Base-by-base conservation (phyloP, 1,139 yeast species). In the Scheffersomyces illinoinensis region DNA sequence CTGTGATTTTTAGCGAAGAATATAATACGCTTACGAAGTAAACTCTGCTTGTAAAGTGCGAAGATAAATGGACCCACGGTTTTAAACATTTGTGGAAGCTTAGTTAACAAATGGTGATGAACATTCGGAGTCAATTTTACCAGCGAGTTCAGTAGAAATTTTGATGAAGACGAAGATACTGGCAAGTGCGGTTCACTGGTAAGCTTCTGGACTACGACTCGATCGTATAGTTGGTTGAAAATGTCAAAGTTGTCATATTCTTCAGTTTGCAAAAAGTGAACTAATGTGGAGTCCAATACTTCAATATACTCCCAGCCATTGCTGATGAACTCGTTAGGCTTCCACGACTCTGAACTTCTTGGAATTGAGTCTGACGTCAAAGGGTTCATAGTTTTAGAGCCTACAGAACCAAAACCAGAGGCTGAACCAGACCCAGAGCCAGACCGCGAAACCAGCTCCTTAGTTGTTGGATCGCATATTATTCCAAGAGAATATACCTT, bases 31-130 rank as follows among this genome's bases (percentile, higher is more conserved):
- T 87, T 84, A 21, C 96, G 77, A 43, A 90, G 70, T 47, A 93
- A 71, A 5, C 89, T 84, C 48, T 87, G 81, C 70, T 89, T 90
- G 88, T 91, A 91, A 5, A 90, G 71, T 26, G 84, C 84, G 67
- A 90, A 91, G 2, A 90, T 77, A 54, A 90, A 74, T 0, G 97
- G 96, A 0, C 97, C 97, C 59, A 90, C 76, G 7, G 73, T 70
- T 50, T 82, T 78, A 54, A 89, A 69, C 50, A 87, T 72, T 10
- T 76, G 71, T 2, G 84, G 79, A 19, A 88, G 71, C 12, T 81
- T 75, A 51, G 79, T 75, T 23, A 88, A 74, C 61, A 87, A 84
- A 66, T 89, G 92, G 61, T 78, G 66, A n/a, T 67, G 65, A 19
- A 71, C 61, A 47, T 66, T 65, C 50, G 61, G 58, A 17, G 52